These are phyloP conservation scores for Xerocomus subilludens DNA, from an alignment of 1,284 basidiomycete genomes.

Conservation along the genomic window DNA sequence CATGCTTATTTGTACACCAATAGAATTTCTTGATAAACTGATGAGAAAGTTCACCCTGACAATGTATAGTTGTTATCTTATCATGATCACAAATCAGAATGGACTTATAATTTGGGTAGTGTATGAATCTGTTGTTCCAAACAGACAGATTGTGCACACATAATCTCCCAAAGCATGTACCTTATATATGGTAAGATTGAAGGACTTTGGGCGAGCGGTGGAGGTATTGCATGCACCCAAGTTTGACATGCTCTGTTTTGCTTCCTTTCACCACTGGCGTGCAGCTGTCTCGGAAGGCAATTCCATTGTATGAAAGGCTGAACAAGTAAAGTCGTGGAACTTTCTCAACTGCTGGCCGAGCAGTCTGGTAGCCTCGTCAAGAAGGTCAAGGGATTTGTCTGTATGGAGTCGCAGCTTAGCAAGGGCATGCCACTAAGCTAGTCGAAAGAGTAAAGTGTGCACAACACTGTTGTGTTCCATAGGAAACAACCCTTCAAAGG, in stretches of 20 bases:
- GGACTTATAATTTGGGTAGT: not conserved
- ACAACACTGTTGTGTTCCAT: constrained; percentile 34
- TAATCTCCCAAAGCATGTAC: constrained; percentile 17
- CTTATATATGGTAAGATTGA: constrained; percentile 34
- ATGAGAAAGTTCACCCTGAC: constrained; percentile 34
- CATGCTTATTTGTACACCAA: constrained; percentile 23
- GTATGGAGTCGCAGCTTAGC: constrained; percentile 47
- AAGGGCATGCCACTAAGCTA: constrained; percentile 43
- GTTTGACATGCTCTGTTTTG: not conserved
- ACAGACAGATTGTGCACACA: not conserved
- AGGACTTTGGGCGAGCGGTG: constrained; percentile 22
- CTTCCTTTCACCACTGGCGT: not conserved
- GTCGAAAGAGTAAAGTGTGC: constrained; percentile 27
- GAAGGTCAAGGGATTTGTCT: not conserved
- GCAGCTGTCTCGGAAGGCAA: constrained; percentile 25
- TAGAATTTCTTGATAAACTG: constrained; percentile 34
- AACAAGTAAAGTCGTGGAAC: constrained; percentile 25
- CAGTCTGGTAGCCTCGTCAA: not conserved
- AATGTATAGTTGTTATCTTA: no score
- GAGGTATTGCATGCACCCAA: not conserved
- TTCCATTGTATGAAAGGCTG: constrained; percentile 12
- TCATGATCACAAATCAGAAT: not conserved
- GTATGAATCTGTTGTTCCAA: constrained; percentile 9
- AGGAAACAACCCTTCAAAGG: constrained; percentile 44
- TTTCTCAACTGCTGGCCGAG: constrained; percentile 17